These are phyloP conservation scores for Fusarium irregulare DNA, from an alignment of 2,329 filamentous ascomycete genomes.

Conservation along the genomic window DNA sequence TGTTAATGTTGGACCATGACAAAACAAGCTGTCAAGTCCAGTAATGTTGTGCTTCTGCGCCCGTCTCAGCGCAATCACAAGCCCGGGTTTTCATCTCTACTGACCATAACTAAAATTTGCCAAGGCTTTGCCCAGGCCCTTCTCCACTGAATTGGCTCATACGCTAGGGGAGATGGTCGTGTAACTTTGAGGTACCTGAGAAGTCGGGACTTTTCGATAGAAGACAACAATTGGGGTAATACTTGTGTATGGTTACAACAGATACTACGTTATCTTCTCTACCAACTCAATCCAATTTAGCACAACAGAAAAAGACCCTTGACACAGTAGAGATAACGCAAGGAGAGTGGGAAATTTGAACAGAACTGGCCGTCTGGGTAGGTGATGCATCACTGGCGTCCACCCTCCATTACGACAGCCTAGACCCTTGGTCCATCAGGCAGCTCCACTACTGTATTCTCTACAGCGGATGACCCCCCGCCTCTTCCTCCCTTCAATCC, in stretches of 20 bases:
- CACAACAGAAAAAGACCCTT: background rate
- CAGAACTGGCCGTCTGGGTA: background rate
- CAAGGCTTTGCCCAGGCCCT: background rate
- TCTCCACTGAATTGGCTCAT: conserved; percentile 13
- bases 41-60: background rate
- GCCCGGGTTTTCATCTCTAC: background rate
- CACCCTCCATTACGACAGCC: conserved; percentile 9
- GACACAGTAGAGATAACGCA: background rate
- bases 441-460: background rate
- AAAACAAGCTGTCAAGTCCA: background rate
- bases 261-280: background rate
- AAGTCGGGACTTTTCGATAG: background rate
- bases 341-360: background rate
- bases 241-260: background rate
- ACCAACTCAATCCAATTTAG: background rate
- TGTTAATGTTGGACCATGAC: background rate
- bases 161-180: conserved; percentile 4
- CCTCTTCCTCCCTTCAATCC: background rate
- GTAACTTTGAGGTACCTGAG: background rate
- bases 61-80: conserved; percentile 2
- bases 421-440: background rate
- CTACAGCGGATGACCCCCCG: background rate
- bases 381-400: background rate
- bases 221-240: background rate
- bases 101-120: background rate